Percentiles rank a stretch among this genome's conserved stretches.
phyloP scores from a whole-genome alignment of 352 stramenopile genomes.

The Elongisporangium prolatum region DNA sequence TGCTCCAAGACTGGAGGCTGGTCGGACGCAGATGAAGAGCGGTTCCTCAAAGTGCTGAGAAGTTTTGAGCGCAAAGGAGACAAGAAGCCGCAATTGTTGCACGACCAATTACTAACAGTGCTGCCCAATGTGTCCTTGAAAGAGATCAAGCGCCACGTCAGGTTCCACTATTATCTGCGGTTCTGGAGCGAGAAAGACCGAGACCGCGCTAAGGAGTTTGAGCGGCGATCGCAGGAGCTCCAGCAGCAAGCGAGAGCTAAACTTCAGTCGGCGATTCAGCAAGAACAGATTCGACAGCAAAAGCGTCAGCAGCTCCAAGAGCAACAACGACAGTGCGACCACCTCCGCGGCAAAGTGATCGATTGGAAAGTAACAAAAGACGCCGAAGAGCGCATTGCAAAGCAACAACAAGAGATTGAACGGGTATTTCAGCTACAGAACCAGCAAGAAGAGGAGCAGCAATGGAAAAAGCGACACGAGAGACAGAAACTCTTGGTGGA shows the following conservation, averaged over 20 bases:
- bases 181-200: conserved; percentile 55
- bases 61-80: conserved; percentile 33
- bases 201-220: conserved; percentile 39
- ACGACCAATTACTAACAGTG: conserved; percentile 45
- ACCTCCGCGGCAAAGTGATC: conserved; percentile 35
- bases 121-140: conserved; percentile 27
- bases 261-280: conserved; percentile 16
- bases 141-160: conserved; percentile 47
- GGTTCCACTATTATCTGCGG: conserved; percentile 51
- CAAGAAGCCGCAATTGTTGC: conserved; percentile 53
- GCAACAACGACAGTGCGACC: conserved; percentile 33
- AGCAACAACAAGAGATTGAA: conserved; percentile 54
- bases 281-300: conserved; percentile 19
- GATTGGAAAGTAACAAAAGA: conserved; percentile 52
- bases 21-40: conserved; percentile 42
- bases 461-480: conserved; percentile 37
- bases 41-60: conserved; percentile 51
- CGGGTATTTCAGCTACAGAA: conserved; percentile 28
- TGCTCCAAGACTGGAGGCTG: conserved; percentile 38
- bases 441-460: conserved; percentile 31
- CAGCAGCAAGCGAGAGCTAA: conserved; percentile 21
- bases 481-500: conserved; percentile 46
- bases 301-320: conserved; percentile 29
- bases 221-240: conserved; percentile 28
- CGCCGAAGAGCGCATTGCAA: conserved; percentile 47